phyloP scores from a whole-genome alignment of 495 filamentous ascomycete species.

The Tuber melanosporum region DNA sequence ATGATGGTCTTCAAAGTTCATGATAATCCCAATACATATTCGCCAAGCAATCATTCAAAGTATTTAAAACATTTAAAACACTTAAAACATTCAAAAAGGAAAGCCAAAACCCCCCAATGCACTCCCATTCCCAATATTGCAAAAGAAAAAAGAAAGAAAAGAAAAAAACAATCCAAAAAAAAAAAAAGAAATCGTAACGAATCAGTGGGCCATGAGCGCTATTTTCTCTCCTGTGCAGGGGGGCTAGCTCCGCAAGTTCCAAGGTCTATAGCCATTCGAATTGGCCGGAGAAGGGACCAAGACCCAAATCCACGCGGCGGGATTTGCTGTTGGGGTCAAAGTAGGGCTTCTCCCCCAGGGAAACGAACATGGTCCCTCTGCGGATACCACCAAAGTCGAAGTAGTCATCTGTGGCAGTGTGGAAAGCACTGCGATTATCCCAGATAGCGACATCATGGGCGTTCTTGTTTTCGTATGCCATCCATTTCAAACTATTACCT shows the following conservation, averaged over 20 bases:
- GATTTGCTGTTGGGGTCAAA: constrained; percentile 57
- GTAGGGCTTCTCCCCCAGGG: constrained; percentile 60
- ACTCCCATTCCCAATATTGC: not conserved
- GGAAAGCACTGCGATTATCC: constrained; percentile 68
- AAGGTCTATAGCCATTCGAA: not conserved
- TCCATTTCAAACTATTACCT: constrained; percentile 59
- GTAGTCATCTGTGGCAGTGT: constrained; percentile 66
- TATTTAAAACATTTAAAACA: not conserved
- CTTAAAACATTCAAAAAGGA: not conserved
- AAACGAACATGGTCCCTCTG: constrained; percentile 50
- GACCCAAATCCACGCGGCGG: constrained; percentile 55
- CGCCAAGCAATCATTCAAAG: not conserved
- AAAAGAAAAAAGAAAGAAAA: not conserved
- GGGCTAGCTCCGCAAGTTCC: not conserved
- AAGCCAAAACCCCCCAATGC: not conserved
- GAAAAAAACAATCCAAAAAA: not conserved
- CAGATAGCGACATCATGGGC: constrained; percentile 62
- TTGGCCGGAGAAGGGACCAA: constrained; percentile 34
- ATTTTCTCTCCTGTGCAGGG: not conserved
- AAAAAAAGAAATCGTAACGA: not conserved
- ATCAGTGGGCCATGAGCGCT: not conserved
- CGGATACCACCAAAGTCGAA: constrained; percentile 30
- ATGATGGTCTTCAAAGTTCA: not conserved
- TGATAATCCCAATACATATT: not conserved
- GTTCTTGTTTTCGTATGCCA: constrained; percentile 49